A percentile compares a stretch with the other conserved stretches of the same genome.
phyloP scores from a whole-genome alignment of 306 rosid species.

The Prunus kanzakura region DNA sequence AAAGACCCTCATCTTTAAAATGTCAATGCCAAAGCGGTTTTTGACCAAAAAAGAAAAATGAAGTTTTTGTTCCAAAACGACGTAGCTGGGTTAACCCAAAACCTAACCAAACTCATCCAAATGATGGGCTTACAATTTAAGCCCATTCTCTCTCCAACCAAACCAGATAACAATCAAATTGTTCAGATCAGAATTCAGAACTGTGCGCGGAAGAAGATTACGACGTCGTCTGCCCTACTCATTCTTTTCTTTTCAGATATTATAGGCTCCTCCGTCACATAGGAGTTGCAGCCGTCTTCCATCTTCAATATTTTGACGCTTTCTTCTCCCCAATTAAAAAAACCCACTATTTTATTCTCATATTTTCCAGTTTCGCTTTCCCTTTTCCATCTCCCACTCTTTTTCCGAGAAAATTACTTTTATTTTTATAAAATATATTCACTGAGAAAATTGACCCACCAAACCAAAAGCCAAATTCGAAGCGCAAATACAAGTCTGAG shows the following conservation, averaged over 20 bases:
- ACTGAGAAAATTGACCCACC: not conserved
- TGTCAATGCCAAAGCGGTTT: not conserved
- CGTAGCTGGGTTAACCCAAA: not conserved
- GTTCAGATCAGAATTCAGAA: not conserved
- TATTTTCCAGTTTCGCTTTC: not conserved
- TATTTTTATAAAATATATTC: not conserved
- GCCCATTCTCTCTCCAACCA: not conserved
- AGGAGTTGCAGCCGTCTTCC: slow-evolving; percentile 21
- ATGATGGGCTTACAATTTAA: not conserved
- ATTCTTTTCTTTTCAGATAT: not conserved
- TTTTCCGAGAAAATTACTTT: slow-evolving; percentile 4
- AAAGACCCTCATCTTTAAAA: not conserved
- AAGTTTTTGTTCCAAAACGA: not conserved
- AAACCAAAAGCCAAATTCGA: not conserved
- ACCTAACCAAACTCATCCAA: not conserved
- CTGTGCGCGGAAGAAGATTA: not conserved
- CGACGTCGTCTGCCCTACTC: not conserved
- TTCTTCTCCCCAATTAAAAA: not conserved
- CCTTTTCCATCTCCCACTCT: not conserved
- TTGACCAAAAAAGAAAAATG: too few relatives aligned
- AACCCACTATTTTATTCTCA: not conserved
- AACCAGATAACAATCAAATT: not conserved
- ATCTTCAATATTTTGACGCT: slow-evolving; percentile 16
- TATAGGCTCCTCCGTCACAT: slow-evolving; percentile 9
- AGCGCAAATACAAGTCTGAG: not conserved